Conservation (phyloP, 2,329 filamentous ascomycete genomes). For the Catunica adiposa region DNA sequence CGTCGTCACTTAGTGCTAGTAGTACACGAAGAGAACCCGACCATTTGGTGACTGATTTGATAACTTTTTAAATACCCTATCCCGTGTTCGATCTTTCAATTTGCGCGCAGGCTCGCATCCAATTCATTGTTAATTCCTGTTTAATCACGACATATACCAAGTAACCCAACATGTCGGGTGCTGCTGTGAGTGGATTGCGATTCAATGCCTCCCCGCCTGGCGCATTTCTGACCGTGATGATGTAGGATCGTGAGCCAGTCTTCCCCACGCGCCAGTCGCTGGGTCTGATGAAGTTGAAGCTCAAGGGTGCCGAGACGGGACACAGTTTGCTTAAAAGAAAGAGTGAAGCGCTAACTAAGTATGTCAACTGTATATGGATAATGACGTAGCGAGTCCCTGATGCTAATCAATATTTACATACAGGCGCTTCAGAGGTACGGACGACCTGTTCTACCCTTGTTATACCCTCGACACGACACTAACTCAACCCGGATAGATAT, state of each 20-base stretch:
- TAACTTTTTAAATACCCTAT: too few relatives aligned
- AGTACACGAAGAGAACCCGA: too few relatives aligned
- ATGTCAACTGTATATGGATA: constrained; percentile 21
- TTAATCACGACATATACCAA: background rate
- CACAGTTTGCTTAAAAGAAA: constrained; percentile 94
- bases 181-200: constrained; percentile 21
- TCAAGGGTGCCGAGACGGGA: constrained; percentile 82
- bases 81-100: too few relatives aligned
- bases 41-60: too few relatives aligned
- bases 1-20: too few relatives aligned
- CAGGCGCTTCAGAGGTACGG: constrained; percentile 70
- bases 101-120: background rate
- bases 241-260: constrained; percentile 80
- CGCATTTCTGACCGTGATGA: background rate
- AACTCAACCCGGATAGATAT: constrained; percentile 46
- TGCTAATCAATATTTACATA: background rate
- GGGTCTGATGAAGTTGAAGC: constrained; percentile 92
- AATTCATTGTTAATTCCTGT: background rate
- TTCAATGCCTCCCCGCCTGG: background rate
- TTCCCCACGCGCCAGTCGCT: constrained; percentile 96
- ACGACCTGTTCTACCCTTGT: background rate
- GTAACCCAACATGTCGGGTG: constrained; percentile 23
- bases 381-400: background rate
- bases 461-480: background rate
- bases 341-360: constrained; percentile 97